Base-by-base conservation (phyloP, 306 rosid species). In the Citrullus mucosospermus region DNA sequence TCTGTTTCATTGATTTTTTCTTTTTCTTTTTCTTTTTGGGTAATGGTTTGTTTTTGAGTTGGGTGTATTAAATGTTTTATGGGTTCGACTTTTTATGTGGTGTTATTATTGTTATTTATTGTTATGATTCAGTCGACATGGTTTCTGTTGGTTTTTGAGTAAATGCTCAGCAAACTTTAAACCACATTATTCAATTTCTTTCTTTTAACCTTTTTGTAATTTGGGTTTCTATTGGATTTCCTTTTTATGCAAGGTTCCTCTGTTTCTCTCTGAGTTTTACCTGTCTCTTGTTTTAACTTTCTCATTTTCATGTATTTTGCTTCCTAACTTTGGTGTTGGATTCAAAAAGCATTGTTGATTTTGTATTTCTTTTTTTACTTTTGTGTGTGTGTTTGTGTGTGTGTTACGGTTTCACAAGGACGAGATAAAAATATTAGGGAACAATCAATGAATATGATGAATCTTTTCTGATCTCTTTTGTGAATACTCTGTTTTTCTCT, bases 1-100 rank as follows among this genome's bases (percentile, higher is more conserved):
- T 85, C 87, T 88, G 85, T 88, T 88, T 62, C 79, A 80, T 88
- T 88, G 86, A 56, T 83, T 75, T 76, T 84, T 66, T 77, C 60
- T 38, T 63, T 32, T 8, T 53, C 7, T 63, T 53, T 15, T 63
- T 38, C 11, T 44, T 8, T 17, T 65, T 65, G 20, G 22, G 44
- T 81, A 48, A 53, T 56, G 32, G 43, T 60, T 80, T 17, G 32
- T 60, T 60, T 55, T 55, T 55, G 60, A 17, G 28, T n/a, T 56
- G 30, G 25, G 61, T 25, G 20, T 43, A 63, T 36, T 44, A 9
- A 60, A 32, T 77, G 78, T 25, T 54, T 81, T 68, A 50, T 30
- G 43, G 80, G 82, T 61, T 85, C 73, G 8, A 22, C 80, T 81
- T 84, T 82, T 79, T 34, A 80, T 85, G 85, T 46, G 22, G 80